phyloP scores from a whole-genome alignment of 306 rosid genomes.

The Trifolium pratense region DNA sequence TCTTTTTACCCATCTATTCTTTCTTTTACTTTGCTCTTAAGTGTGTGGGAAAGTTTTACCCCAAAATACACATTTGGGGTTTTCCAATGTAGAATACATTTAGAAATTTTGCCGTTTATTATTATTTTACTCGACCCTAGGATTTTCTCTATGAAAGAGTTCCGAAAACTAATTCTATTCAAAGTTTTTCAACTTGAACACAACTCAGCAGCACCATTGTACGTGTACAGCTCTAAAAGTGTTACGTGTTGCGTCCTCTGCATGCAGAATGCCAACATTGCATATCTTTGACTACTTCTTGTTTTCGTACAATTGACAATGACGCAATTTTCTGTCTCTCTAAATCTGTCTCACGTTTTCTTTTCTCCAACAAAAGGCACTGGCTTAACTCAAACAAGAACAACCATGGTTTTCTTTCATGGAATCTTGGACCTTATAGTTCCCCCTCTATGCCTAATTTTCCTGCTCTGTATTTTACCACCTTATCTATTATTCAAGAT shows the following conservation, averaged over 20 bases:
- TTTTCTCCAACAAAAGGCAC: not conserved
- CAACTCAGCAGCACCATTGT: not conserved
- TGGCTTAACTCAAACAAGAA: not conserved
- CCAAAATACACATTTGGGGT: no score
- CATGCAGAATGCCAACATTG: constrained; percentile 39
- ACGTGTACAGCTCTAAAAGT: not conserved
- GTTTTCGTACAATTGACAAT: not conserved
- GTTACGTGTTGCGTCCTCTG: constrained; percentile 36
- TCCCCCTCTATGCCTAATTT: constrained; percentile 37
- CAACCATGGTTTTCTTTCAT: constrained; percentile 48
- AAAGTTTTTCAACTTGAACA: no score
- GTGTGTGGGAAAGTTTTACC: no score
- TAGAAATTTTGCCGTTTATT: no score
- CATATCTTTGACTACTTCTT: constrained; percentile 4
- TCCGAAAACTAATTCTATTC: no score
- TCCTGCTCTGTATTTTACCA: constrained; percentile 42
- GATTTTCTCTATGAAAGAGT: no score
- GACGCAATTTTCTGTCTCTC: not conserved
- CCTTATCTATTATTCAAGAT: constrained; percentile 44
- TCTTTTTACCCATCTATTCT: no score
- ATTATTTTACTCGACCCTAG: no score
- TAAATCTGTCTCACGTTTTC: not conserved
- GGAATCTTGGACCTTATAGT: constrained; percentile 41
- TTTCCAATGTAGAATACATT: no score
- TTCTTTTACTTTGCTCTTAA: no score